Evolutionary conservation across 2,329 filamentous ascomycete genomes (phyloP).

Genomic region (Madurella mycetomatis): DNA sequence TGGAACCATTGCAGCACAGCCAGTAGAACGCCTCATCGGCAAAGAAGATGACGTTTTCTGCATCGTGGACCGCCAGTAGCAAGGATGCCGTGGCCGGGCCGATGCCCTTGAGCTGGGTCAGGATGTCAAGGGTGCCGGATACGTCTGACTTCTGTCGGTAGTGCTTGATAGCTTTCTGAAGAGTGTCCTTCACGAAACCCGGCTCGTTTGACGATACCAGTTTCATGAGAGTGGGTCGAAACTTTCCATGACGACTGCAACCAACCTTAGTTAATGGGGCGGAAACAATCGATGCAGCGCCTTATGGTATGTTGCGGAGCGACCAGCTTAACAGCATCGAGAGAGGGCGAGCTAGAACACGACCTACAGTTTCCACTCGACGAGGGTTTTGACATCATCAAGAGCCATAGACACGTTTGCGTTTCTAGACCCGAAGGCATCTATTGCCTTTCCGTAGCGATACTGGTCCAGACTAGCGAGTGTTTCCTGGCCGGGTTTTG

Average conservation of each 20-base stretch:
- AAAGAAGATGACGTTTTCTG: conserved; percentile 64
- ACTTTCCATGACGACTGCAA: conserved; percentile 57
- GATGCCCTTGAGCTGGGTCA: conserved; percentile 65
- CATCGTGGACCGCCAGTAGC: conserved; percentile 61
- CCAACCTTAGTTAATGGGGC: conserved; percentile 45
- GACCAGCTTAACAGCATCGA: conserved; percentile 2
- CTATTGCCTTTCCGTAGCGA: conserved; percentile 53
- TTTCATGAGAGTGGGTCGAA: conserved; percentile 57
- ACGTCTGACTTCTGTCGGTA: conserved; percentile 39
- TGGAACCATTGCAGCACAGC: conserved; percentile 54
- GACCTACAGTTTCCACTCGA: conserved; percentile 68
- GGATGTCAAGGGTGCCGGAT: conserved; percentile 44
- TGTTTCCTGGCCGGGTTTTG: conserved; percentile 46
- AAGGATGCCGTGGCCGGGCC: conserved; percentile 77
- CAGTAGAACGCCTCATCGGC: conserved; percentile 75
- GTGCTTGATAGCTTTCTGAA: conserved; percentile 45
- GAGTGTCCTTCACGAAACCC: conserved; percentile 48
- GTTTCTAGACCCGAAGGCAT: conserved; percentile 38
- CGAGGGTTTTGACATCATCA: conserved; percentile 55
- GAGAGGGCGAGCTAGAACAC: conserved; percentile 1
- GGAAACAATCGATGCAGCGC: conserved; percentile 1
- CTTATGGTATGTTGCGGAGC: background rate
- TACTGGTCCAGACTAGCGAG: conserved; percentile 56
- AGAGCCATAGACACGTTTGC: conserved; percentile 43
- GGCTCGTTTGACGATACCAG: conserved; percentile 58